phyloP scores from a whole-genome alignment of 2,329 filamentous ascomycete species.

The Colletotrichum gigasporum region DNA sequence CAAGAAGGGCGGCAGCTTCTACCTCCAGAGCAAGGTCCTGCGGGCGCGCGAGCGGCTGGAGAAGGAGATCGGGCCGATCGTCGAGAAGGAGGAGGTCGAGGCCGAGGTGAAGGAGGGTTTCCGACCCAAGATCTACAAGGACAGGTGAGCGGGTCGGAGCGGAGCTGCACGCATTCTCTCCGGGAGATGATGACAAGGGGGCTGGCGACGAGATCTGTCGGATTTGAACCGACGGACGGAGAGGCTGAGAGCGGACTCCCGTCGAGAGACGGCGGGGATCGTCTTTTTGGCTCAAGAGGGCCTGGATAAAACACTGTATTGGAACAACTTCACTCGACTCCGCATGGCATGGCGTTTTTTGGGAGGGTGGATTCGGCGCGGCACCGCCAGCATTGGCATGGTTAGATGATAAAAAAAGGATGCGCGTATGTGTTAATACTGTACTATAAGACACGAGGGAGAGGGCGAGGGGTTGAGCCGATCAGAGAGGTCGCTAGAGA shows the following conservation, averaged over 20 bases:
- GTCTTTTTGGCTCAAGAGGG: constrained; percentile 2
- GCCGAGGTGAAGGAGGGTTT: constrained; percentile 85
- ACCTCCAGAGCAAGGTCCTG: constrained; percentile 96
- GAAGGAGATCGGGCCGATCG: constrained; percentile 78
- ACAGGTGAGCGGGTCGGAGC: constrained; percentile 45
- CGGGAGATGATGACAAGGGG: not conserved
- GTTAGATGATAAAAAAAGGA: constrained; percentile 30
- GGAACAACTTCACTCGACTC: constrained; percentile 35
- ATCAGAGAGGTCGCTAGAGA: constrained; percentile 14
- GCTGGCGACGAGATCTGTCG: not conserved
- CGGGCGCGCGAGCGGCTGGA: constrained; percentile 93
- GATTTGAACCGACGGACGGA: not conserved
- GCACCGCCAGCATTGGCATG: constrained; percentile 31
- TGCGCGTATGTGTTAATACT: constrained; percentile 30
- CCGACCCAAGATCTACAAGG: constrained; percentile 96
- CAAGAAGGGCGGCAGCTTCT: constrained; percentile 95
- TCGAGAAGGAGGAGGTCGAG: constrained; percentile 77
- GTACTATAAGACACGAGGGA: constrained; percentile 18
- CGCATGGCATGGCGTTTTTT: constrained; percentile 35
- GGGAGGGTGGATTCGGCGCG: constrained; percentile 23
- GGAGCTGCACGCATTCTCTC: not conserved
- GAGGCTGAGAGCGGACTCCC: not conserved
- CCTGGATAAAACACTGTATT: constrained; percentile 19
- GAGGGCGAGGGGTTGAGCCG: not conserved
- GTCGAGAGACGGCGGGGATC: too few relatives aligned